Evolutionary conservation across 257 asterid species (phyloP), one percentile per base, ranked within the genome.

Genomic region (Solanum gandarillasii): DNA sequence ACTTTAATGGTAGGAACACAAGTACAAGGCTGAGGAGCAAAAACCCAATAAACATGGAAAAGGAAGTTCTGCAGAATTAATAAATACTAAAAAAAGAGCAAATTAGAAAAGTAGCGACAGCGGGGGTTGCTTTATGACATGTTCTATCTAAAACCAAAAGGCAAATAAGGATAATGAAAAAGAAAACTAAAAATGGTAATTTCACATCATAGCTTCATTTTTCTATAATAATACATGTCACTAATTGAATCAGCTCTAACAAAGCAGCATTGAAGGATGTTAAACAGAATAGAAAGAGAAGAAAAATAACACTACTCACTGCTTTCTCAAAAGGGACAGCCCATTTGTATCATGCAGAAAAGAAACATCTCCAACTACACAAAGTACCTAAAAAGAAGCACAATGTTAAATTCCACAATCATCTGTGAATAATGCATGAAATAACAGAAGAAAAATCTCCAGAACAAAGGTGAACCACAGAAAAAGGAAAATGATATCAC

Each of bases 311-410:
- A 83, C 36, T 3, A 55, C 41, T 87, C 94, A 95, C 99, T 94
- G 88, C 90, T 95, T 93, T 87, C 89, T 92, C 86, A 97, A 90
- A 58, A 97, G 90, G 46, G 99, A 90, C 92, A 97, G 87, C 86
- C 99, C 99, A 88, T 97, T 97, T 84, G 99, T 95, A 90, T 97
- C 99, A 88, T 97, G 98, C 91, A 97, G 93, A 90, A 97, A 95
- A 58, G 99, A 97, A 92, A 95, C 92, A 91, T 95, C 99, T 84
- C 99, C 99, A 73, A 95, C 91, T 87, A 94, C 93, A 87, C 93
- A 90, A 89, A 95, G 95, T 72, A 95, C 97, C 98, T 94, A 89
- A 84, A 83, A 70, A 86, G 43, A 87, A 43, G 58, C 91, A 89
- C 31, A 46, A 12, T 9, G 65, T 68, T 48, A 73, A 46, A 72